Evolutionary conservation across 2,329 filamentous ascomycete species (phyloP), one percentile per base, ranked within the genome.

Genomic region (Paraphaeosphaeria minitans): DNA sequence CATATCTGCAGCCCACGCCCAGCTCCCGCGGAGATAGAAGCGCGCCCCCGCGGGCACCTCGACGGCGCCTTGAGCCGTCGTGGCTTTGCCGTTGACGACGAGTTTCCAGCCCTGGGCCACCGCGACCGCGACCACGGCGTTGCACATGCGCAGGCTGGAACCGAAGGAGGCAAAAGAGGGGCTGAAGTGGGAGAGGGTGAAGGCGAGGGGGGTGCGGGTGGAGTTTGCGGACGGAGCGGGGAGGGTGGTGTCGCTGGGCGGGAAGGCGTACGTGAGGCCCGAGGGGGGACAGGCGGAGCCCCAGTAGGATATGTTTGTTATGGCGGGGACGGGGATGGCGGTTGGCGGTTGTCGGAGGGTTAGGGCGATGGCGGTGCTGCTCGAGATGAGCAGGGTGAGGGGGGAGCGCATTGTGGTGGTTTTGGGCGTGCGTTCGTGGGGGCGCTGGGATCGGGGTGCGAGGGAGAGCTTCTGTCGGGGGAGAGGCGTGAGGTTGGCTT

Each of bases 131-230:
- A 31, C 46, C 12, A 59, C 41, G 35, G 59, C 51, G 50, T 60
- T 45, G 62, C 62, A 64, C 62, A 64, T 64, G 43, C 62, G 35
- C 43, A 64, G 48, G 29, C 53, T 55, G 29, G 59, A 58, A 27
- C 62, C 62, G 46, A 64, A 64, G 8, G 55, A 55, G 55, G 59
- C 59, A 29, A 62, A 45, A 19, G 24, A 19, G 16, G 62, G 62
- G 21, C 54, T 21, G 45, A 60, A 62, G 48, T 64, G 62, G 6
- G 59, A 22, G 27, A 64, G 59, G 13, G 55, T 60, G 37, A 64
- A 64, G 21, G 55, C 49, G 41, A 64, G 50, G 16, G 53, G 39
- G 2, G 48, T 42, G 42, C 7, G 41, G 19, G 48, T 5, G 42
- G 57, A 57, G 29, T 52, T 57, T 6, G 59, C 13, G 46, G 46